These are phyloP conservation scores for Nepenthes mirabilis DNA, from an alignment of 148 eudicot genomes.

Conservation along the genomic window DNA sequence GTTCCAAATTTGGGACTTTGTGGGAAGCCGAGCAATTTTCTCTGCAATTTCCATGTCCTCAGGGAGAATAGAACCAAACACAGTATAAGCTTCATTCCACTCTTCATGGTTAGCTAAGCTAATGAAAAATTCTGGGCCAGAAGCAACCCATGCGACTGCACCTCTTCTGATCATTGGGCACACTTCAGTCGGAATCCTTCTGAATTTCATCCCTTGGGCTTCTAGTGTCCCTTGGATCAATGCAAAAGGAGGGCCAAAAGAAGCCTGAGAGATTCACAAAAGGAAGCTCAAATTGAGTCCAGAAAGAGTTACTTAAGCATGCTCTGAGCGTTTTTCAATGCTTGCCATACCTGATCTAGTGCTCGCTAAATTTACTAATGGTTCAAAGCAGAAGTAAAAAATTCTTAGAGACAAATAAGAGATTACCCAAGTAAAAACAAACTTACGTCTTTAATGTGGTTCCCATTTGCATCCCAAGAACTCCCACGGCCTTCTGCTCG, in stretches of 20 bases:
- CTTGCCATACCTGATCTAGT: no score
- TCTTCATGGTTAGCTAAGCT: conserved; percentile 86
- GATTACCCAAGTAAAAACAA: neutral
- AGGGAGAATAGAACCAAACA: conserved; percentile 73
- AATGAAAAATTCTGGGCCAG: conserved; percentile 92
- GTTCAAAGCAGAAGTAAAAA: no score
- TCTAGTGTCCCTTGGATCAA: conserved; percentile 59
- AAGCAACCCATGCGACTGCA: conserved; percentile 87
- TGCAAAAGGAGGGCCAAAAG: conserved; percentile 86
- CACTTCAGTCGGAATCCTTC: conserved; percentile 38
- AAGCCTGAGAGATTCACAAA: conserved; percentile 32
- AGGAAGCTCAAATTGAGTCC: no score
- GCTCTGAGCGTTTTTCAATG: no score
- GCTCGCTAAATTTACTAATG: no score
- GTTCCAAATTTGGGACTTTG: conserved; percentile 61
- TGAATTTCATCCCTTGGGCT: conserved; percentile 69
- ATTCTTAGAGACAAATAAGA: no score
- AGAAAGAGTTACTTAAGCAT: no score
- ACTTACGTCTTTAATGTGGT: conserved; percentile 73
- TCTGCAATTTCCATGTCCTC: conserved; percentile 80
- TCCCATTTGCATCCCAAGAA: conserved; percentile 68
- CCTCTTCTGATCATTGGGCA: conserved; percentile 65
- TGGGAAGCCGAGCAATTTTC: conserved; percentile 60
- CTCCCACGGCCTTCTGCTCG: conserved; percentile 83
- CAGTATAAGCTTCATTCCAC: conserved; percentile 63